Percentiles rank a stretch among this genome's conserved stretches.
phyloP scores from a whole-genome alignment of 176 grass and related monocot genomes.

The Carex kokanica region DNA sequence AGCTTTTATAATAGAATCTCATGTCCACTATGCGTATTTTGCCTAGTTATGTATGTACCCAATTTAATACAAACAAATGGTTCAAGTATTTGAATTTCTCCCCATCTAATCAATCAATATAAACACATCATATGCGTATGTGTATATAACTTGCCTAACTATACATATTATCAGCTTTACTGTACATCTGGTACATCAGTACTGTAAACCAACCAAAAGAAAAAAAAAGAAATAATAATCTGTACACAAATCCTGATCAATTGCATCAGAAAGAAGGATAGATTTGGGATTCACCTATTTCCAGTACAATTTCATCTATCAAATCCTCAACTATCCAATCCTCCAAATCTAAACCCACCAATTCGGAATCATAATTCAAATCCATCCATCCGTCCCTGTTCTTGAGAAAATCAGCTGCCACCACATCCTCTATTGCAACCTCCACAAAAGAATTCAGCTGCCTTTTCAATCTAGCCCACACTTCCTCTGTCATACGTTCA shows the following conservation, averaged over 20 bases:
- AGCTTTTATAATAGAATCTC: too few species aligned
- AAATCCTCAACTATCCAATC: slow-evolving; percentile 75
- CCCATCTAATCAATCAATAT: neutral
- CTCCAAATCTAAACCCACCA: slow-evolving; percentile 45
- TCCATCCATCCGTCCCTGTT: slow-evolving; percentile 71
- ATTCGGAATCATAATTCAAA: slow-evolving; percentile 50
- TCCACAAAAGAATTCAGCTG: slow-evolving; percentile 47
- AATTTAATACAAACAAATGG: neutral
- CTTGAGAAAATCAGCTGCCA: slow-evolving; percentile 53
- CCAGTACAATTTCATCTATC: slow-evolving; percentile 60
- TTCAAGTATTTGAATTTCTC: neutral
- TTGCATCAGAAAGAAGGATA: neutral
- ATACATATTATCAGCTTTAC: neutral
- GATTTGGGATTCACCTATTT: neutral
- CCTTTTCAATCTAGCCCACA: slow-evolving; percentile 58
- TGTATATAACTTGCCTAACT: neutral
- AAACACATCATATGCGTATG: neutral
- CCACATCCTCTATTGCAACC: slow-evolving; percentile 52
- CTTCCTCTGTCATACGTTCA: slow-evolving; percentile 59
- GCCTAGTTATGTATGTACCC: neutral
- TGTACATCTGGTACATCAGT: neutral
- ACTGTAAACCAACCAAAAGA: neutral
- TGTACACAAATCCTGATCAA: slow-evolving; percentile 11
- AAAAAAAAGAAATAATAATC: neutral
- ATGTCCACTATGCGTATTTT: too few species aligned